These are phyloP conservation scores for Helianthus tuberosus DNA, from an alignment of 129 eudicot genomes.

Conservation along the genomic window DNA sequence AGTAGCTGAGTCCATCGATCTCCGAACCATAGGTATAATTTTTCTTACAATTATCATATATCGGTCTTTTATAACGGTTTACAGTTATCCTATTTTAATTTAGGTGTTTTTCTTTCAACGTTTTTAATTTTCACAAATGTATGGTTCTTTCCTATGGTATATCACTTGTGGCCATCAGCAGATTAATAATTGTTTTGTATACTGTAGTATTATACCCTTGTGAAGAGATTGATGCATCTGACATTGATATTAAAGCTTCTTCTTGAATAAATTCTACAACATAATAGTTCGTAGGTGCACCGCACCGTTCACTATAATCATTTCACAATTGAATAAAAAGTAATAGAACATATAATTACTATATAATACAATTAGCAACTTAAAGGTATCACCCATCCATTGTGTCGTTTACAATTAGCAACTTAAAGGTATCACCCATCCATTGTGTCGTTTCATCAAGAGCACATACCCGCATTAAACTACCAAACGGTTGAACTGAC, in stretches of 20 bases:
- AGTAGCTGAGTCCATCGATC: slow-evolving; percentile 79
- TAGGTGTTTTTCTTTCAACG: background rate
- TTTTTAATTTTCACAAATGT: background rate
- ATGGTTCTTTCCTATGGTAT: background rate
- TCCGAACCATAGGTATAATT: slow-evolving; percentile 67
- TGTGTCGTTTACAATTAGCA: no score
- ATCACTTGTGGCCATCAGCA: background rate
- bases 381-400: no score
- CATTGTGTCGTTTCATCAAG: no score
- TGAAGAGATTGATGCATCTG: background rate
- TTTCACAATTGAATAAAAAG: background rate
- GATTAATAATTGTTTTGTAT: background rate
- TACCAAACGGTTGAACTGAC: no score
- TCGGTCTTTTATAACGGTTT: slow-evolving; percentile 6
- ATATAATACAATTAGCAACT: no score
- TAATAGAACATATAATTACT: background rate
- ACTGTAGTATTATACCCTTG: background rate
- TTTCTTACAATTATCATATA: background rate
- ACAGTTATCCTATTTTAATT: background rate
- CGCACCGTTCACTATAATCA: background rate
- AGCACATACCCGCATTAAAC: no score
- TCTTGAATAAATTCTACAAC: background rate
- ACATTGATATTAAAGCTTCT: background rate
- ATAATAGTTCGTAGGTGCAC: background rate
- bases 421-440: no score